Conservation (phyloP, 176 grass and related monocot species). For the Saccharum spontaneum region DNA sequence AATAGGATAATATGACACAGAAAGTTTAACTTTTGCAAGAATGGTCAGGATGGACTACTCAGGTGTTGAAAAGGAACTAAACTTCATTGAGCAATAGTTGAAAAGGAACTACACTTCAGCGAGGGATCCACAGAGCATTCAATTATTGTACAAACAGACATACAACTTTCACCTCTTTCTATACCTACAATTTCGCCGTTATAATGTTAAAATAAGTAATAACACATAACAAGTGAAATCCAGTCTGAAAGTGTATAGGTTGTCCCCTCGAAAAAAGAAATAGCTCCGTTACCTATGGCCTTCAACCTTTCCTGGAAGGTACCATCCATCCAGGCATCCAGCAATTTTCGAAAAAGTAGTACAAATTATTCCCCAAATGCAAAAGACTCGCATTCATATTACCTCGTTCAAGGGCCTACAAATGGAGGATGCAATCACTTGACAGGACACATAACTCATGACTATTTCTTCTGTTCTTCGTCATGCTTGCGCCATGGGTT, state of each 20-base stretch:
- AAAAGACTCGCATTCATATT: background rate
- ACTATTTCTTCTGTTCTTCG: conserved; percentile 44
- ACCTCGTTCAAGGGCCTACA: background rate
- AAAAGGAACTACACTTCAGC: background rate
- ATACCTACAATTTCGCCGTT: background rate
- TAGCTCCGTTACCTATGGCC: background rate
- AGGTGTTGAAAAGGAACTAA: background rate
- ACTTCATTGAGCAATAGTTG: conserved; percentile 6
- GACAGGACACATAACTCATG: conserved; percentile 21
- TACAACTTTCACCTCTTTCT: background rate
- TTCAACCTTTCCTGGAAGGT: background rate
- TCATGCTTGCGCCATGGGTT: conserved; percentile 84
- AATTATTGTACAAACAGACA: background rate
- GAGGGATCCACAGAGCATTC: background rate
- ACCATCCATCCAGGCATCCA: background rate
- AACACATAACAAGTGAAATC: background rate
- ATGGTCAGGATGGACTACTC: background rate
- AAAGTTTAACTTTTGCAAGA: background rate
- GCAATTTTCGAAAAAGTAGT: background rate
- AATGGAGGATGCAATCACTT: conserved; percentile 15
- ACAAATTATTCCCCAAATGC: background rate
- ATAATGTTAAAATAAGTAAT: background rate
- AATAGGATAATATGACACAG: background rate
- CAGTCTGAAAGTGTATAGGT: background rate
- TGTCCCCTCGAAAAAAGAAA: background rate